phyloP scores from a whole-genome alignment of 179 eudicot species.

The Beta lomatogona region DNA sequence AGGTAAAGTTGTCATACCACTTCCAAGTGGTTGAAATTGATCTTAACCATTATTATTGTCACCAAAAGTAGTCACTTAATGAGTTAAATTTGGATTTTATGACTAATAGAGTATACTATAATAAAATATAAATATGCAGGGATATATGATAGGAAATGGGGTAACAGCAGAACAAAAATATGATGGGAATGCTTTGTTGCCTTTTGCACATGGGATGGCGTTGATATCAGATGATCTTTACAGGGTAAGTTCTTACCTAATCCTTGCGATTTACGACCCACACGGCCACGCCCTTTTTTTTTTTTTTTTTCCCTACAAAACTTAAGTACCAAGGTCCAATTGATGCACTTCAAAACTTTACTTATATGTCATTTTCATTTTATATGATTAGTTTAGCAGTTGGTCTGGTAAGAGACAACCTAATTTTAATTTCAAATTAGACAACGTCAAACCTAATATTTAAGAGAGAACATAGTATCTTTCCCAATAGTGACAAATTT shows the following conservation, averaged over 20 bases:
- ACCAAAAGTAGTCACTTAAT: not conserved
- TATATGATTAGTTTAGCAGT: not conserved
- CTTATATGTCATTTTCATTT: not conserved
- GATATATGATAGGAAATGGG: conserved; percentile 93
- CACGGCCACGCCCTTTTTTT: not conserved
- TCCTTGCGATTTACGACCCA: not conserved
- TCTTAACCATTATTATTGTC: not conserved
- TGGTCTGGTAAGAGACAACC: no score
- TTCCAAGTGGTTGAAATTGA: conserved; percentile 3
- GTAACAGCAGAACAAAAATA: conserved; percentile 58
- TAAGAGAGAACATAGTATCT: no score
- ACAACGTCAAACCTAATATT: no score
- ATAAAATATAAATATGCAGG: conserved; percentile 43
- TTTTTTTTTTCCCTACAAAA: not conserved
- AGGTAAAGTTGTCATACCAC: conserved; percentile 44
- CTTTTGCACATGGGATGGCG: conserved; percentile 96
- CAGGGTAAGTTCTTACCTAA: conserved; percentile 36
- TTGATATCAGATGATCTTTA: conserved; percentile 83
- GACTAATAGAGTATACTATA: not conserved
- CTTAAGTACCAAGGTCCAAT: not conserved
- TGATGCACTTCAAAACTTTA: not conserved
- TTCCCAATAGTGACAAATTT: no score
- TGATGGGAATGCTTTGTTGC: conserved; percentile 85
- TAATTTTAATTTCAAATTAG: no score
- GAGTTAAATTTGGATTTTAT: no score